A percentile compares a stretch with the other conserved stretches of the same genome.
phyloP scores from a whole-genome alignment of 805 yeast species.

The Starmerella floricola region DNA sequence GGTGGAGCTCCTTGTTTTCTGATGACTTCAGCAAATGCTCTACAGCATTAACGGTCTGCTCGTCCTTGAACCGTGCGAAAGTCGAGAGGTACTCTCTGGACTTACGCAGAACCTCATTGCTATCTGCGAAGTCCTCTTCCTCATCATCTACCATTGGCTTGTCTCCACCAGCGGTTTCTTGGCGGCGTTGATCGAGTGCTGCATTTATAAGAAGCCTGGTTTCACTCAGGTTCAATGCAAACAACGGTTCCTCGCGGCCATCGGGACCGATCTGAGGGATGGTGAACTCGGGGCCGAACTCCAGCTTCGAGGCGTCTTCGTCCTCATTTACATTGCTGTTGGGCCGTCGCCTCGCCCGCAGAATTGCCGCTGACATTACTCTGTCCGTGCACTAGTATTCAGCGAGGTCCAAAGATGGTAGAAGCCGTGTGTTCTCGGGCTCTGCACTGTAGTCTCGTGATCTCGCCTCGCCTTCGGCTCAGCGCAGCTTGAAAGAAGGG shows the following conservation, averaged over 20 bases:
- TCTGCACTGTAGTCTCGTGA: too few species aligned
- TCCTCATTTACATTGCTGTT: constrained; percentile 40
- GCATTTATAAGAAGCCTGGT: constrained; percentile 83
- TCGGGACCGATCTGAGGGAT: constrained; percentile 66
- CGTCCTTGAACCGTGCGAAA: constrained; percentile 83
- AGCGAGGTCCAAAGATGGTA: too few species aligned
- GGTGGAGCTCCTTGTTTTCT: constrained; percentile 71
- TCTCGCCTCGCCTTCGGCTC: too few species aligned
- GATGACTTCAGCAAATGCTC: constrained; percentile 68
- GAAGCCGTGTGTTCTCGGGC: too few species aligned
- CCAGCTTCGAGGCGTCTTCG: constrained; percentile 78
- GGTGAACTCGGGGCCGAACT: constrained; percentile 88
- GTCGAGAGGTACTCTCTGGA: constrained; percentile 75
- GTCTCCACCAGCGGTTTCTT: constrained; percentile 32
- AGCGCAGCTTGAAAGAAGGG: too few species aligned
- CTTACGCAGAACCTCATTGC: constrained; percentile 63
- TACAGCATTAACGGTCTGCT: constrained; percentile 85
- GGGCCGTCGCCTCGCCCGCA: constrained; percentile 17
- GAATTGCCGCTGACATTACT: constrained; percentile 15
- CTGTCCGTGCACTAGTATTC: too few species aligned
- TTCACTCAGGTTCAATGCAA: constrained; percentile 79
- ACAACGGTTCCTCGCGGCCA: constrained; percentile 63
- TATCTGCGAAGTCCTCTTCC: constrained; percentile 25
- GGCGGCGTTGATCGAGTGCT: constrained; percentile 65
- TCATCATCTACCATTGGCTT: constrained; percentile 24